Evolutionary conservation across 1,284 basidiomycete species (phyloP).

Genomic region (Calocybe gambosa): DNA sequence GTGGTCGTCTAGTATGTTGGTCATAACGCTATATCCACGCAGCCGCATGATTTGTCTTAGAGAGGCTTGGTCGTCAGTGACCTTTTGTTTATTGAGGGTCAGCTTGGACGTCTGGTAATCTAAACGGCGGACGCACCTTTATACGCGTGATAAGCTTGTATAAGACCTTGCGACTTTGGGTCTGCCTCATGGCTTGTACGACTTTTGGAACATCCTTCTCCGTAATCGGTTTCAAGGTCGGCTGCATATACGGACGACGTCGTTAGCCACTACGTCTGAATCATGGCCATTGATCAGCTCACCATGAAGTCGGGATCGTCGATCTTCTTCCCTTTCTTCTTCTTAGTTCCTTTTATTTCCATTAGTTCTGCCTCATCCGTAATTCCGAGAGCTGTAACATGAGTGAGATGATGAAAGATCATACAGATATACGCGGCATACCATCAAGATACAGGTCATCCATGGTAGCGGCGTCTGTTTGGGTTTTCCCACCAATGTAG

Average conservation of each 20-base stretch:
- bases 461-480: slow-evolving; percentile 93
- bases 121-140: slow-evolving; percentile 44
- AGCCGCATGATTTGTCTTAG: slow-evolving; percentile 87
- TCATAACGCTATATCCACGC: slow-evolving; percentile 93
- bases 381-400: slow-evolving; percentile 80
- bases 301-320: slow-evolving; percentile 89
- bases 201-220: slow-evolving; percentile 87
- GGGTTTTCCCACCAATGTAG: slow-evolving; percentile 96
- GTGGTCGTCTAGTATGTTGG: slow-evolving; percentile 81
- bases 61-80: slow-evolving; percentile 78
- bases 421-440: slow-evolving; percentile 27
- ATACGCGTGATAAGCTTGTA: slow-evolving; percentile 83
- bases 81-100: slow-evolving; percentile 38
- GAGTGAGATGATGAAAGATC: slow-evolving; percentile 8
- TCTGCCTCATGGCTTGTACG: slow-evolving; percentile 88
- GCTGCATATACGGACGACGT: slow-evolving; percentile 31
- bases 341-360: slow-evolving; percentile 83
- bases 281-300: slow-evolving; percentile 18
- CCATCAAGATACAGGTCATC: slow-evolving; percentile 95
- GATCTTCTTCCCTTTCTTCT: slow-evolving; percentile 87
- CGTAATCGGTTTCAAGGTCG: slow-evolving; percentile 68
- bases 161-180: slow-evolving; percentile 79
- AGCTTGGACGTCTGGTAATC: background rate
- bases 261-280: background rate
- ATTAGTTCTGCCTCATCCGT: slow-evolving; percentile 82